These are phyloP conservation scores for Prunus persica DNA, from an alignment of 306 rosid genomes.

Conservation along the genomic window Prunus_persica_NCBIv2 NC_034010.1:333001-333500, in stretches of 20 bases:
- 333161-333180: neutral
- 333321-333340: slow-evolving; percentile 81
- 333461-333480: neutral
- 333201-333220: neutral
- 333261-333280: neutral
- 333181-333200: neutral
- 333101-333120: neutral
- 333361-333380: neutral
- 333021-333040: neutral
- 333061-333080: neutral
- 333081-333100: slow-evolving; percentile 2
- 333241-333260: neutral
- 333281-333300: slow-evolving; percentile 29
- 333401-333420: neutral
- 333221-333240: neutral
- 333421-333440: neutral
- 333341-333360: slow-evolving; percentile 49
- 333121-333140: neutral
- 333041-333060: no score
- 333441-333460: neutral
- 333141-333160: neutral
- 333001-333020: neutral
- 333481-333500: slow-evolving; percentile 44
- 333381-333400: neutral
- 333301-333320: slow-evolving; percentile 64